phyloP scores from a whole-genome alignment of 2,329 filamentous ascomycete genomes.

The Coniella lustricola region DNA sequence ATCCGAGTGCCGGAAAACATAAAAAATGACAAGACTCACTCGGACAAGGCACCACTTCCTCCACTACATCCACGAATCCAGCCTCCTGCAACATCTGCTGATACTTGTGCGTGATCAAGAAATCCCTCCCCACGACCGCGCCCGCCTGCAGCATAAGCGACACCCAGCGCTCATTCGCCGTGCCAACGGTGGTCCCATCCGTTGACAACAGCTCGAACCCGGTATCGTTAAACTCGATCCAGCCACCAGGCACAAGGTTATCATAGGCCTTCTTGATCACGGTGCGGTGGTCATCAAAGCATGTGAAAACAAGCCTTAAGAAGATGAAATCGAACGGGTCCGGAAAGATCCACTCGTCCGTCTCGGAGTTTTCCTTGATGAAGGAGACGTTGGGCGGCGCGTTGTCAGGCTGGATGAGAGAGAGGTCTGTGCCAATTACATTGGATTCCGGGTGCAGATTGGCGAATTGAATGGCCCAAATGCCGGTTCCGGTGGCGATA shows the following conservation, averaged over 20 bases:
- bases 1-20: too few relatives aligned
- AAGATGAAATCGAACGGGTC: constrained; percentile 47
- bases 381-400: constrained; percentile 48
- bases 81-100: constrained; percentile 22
- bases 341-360: constrained; percentile 39
- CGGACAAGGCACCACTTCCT: constrained; percentile 18
- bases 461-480: constrained; percentile 43
- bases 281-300: constrained; percentile 40
- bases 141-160: constrained; percentile 19
- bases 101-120: constrained; percentile 19
- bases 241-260: constrained; percentile 32
- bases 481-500: constrained; percentile 40
- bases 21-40: constrained; percentile 1
- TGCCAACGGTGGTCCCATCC: constrained; percentile 26
- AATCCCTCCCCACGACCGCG: constrained; percentile 15
- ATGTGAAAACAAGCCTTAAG: constrained; percentile 40
- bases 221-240: constrained; percentile 29
- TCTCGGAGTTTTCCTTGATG: constrained; percentile 47
- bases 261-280: constrained; percentile 40
- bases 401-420: constrained; percentile 32
- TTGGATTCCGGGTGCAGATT: constrained; percentile 30
- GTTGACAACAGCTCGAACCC: constrained; percentile 24
- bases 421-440: constrained; percentile 38
- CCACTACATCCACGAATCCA: constrained; percentile 25
- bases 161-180: constrained; percentile 26